phyloP scores from a whole-genome alignment of 2,329 filamentous ascomycete genomes.

The Aspergillus pseudonomiae region DNA sequence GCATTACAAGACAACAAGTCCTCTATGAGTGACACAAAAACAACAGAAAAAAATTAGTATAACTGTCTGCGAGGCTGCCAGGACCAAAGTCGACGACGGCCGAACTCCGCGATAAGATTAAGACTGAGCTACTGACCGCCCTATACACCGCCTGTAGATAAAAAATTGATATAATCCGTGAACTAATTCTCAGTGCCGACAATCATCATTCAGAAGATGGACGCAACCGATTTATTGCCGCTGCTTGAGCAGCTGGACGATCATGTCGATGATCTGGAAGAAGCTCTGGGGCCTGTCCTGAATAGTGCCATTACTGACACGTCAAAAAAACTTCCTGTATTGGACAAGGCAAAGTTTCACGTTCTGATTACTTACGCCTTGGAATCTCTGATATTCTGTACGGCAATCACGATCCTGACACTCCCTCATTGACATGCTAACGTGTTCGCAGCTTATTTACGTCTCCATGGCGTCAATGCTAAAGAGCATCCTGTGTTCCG shows the following conservation, averaged over 20 bases:
- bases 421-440: slow-evolving; percentile 9
- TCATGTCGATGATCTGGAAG: slow-evolving; percentile 78
- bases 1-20: not conserved
- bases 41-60: not conserved
- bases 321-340: slow-evolving; percentile 79
- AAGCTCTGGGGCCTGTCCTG: slow-evolving; percentile 73
- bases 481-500: slow-evolving; percentile 81
- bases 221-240: slow-evolving; percentile 62
- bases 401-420: slow-evolving; percentile 27
- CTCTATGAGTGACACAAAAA: not conserved
- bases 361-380: slow-evolving; percentile 86
- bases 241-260: slow-evolving; percentile 74
- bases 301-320: slow-evolving; percentile 65
- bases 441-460: slow-evolving; percentile 65
- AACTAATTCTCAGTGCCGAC: not conserved
- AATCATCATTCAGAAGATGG: slow-evolving; percentile 46
- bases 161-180: slow-evolving; percentile 20
- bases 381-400: slow-evolving; percentile 87
- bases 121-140: slow-evolving; percentile 19
- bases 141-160: slow-evolving; percentile 24
- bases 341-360: slow-evolving; percentile 93
- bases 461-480: slow-evolving; percentile 77
- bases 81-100: not conserved
- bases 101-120: not conserved
- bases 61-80: not conserved